Evolutionary conservation across 768 basidiomycete species (phyloP).

Genomic region (Trichaptum fuscoviolaceum): DNA sequence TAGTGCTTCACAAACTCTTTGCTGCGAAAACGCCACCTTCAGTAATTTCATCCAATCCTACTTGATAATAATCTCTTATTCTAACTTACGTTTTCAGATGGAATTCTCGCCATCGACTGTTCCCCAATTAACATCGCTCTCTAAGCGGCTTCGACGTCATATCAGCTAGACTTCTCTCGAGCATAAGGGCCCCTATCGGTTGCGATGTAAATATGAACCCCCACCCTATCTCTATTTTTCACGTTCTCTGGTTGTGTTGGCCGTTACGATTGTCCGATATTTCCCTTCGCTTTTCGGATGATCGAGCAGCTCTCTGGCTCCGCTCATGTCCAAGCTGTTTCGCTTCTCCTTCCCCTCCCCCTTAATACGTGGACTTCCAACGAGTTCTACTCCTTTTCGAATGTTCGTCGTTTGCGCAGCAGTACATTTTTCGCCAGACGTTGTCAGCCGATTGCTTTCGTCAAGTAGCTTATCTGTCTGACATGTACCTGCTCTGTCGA

Average conservation of each 20-base stretch:
- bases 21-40: conserved; percentile 23
- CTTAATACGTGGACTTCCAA: not conserved
- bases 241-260: not conserved
- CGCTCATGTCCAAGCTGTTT: not conserved
- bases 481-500: not conserved
- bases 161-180: not conserved
- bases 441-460: not conserved
- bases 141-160: conserved; percentile 3
- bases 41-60: conserved; percentile 10
- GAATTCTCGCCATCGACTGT: conserved; percentile 23
- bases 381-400: not conserved
- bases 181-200: not conserved
- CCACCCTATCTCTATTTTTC: not conserved
- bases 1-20: conserved; percentile 15
- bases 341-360: not conserved
- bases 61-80: not conserved
- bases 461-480: not conserved
- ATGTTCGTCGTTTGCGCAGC: not conserved
- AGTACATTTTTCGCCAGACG: not conserved
- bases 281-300: not conserved
- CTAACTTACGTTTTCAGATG: conserved; percentile 16
- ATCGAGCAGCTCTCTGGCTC: not conserved
- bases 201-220: not conserved
- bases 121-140: conserved; percentile 17
- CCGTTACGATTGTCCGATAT: not conserved